These are phyloP conservation scores for Abelmoschus esculentus DNA, from an alignment of 345 rosid genomes.

Conservation along the genomic window DNA sequence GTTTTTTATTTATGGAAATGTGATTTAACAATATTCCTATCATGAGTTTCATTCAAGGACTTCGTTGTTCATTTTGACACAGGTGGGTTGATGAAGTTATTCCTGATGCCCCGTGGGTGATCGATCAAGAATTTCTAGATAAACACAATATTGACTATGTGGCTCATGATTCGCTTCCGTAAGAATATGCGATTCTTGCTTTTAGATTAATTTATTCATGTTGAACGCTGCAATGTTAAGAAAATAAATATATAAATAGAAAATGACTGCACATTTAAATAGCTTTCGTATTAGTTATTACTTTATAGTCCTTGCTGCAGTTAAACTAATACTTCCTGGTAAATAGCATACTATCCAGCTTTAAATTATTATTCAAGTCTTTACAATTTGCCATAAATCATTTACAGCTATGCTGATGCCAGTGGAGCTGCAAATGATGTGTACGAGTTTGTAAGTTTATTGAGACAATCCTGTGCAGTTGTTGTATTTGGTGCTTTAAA, in stretches of 20 bases:
- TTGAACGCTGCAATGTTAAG: not conserved
- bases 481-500: not conserved
- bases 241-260: not conserved
- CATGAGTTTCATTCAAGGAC: not conserved
- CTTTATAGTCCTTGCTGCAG: no score
- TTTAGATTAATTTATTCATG: not conserved
- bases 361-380: not conserved
- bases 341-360: no score
- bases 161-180: slow-evolving; percentile 97
- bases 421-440: slow-evolving; percentile 90
- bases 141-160: slow-evolving; percentile 66
- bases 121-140: slow-evolving; percentile 78
- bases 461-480: slow-evolving; percentile 10
- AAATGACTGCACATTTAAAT: not conserved
- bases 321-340: no score
- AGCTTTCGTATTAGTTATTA: no score
- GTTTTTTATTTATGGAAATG: not conserved
- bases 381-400: not conserved
- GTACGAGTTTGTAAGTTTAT: slow-evolving; percentile 74
- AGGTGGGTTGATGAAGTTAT: slow-evolving; percentile 99
- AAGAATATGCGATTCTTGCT: slow-evolving; percentile 21
- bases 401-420: slow-evolving; percentile 71
- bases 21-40: not conserved
- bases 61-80: slow-evolving; percentile 15
- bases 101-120: slow-evolving; percentile 89